Conservation (phyloP, 768 basidiomycete species). For the Boletales sp. region DNA sequence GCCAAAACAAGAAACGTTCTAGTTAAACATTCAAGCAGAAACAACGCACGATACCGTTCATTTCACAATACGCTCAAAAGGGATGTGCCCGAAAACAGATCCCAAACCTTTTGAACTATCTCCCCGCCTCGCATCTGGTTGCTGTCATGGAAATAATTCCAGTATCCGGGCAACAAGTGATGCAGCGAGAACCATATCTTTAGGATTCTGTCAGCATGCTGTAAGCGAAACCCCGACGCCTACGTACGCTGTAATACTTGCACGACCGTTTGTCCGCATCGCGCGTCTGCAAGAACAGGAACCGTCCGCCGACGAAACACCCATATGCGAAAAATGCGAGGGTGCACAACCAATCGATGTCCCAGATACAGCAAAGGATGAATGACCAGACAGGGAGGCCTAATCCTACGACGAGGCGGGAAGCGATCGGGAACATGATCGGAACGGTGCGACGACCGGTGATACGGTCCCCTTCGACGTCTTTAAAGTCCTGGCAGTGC, state of each 20-base stretch:
- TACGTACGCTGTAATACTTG: slow-evolving; percentile 36
- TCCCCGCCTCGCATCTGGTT: slow-evolving; percentile 13
- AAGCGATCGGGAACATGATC: slow-evolving; percentile 38
- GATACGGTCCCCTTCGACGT: slow-evolving; percentile 40
- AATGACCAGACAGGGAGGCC: slow-evolving; percentile 38
- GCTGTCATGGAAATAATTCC: slow-evolving; percentile 30
- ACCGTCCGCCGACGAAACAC: slow-evolving; percentile 32
- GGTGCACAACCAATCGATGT: slow-evolving; percentile 25
- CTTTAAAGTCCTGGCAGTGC: slow-evolving; percentile 48
- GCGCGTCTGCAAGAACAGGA: slow-evolving; percentile 27
- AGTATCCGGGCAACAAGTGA: slow-evolving; percentile 34
- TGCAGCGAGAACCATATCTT: slow-evolving; percentile 36
- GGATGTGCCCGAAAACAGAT: slow-evolving; percentile 12
- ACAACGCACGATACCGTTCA: no score
- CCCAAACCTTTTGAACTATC: slow-evolving; percentile 18
- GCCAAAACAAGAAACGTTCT: no score
- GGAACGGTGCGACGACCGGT: slow-evolving; percentile 42
- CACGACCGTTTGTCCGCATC: slow-evolving; percentile 34
- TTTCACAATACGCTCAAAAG: slow-evolving; percentile 8
- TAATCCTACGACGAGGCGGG: slow-evolving; percentile 32
- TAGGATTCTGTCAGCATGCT: neutral
- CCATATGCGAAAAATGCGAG: slow-evolving; percentile 30
- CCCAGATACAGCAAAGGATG: slow-evolving; percentile 34
- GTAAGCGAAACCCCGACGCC: no score
- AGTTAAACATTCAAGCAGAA: no score